A percentile compares a stretch with the other conserved stretches of the same genome.
phyloP scores from a whole-genome alignment of 331 rosid species.

The Pyrus hybrid region DNA sequence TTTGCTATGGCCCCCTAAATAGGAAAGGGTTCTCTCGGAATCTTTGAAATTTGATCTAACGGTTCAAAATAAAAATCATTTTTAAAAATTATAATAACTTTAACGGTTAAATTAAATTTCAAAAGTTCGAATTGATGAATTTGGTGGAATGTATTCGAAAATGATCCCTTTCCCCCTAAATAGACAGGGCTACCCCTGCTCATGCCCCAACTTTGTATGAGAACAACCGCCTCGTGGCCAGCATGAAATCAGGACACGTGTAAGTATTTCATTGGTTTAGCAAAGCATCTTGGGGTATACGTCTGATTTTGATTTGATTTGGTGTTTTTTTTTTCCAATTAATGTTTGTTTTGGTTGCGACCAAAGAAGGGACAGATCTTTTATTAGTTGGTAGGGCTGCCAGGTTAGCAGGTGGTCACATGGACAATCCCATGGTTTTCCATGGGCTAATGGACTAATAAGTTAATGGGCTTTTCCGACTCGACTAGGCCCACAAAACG shows the following conservation, averaged over 20 bases:
- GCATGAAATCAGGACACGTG: background rate
- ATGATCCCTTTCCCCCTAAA: no score
- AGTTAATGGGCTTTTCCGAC: background rate
- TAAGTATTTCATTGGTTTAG: background rate
- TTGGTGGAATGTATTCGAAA: no score
- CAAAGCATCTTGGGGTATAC: background rate
- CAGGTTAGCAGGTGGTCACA: slow-evolving; percentile 55
- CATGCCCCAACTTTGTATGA: background rate
- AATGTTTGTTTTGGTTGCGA: background rate
- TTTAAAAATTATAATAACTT: no score
- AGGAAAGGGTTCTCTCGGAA: no score
- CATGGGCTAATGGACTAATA: background rate
- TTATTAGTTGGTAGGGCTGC: slow-evolving; percentile 31
- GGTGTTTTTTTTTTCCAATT: background rate
- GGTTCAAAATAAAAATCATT: no score
- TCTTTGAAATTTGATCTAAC: no score
- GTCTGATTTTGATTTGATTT: background rate
- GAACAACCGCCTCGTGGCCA: background rate
- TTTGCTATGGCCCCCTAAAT: no score
- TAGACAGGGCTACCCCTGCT: no score
- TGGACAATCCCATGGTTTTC: slow-evolving; percentile 39
- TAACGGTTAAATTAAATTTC: no score
- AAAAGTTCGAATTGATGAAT: no score
- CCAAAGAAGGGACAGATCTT: slow-evolving; percentile 31
- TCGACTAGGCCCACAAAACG: background rate